These are phyloP conservation scores for Annulohypoxylon maeteangense DNA, from an alignment of 495 filamentous ascomycete genomes.

Conservation along the genomic window DNA sequence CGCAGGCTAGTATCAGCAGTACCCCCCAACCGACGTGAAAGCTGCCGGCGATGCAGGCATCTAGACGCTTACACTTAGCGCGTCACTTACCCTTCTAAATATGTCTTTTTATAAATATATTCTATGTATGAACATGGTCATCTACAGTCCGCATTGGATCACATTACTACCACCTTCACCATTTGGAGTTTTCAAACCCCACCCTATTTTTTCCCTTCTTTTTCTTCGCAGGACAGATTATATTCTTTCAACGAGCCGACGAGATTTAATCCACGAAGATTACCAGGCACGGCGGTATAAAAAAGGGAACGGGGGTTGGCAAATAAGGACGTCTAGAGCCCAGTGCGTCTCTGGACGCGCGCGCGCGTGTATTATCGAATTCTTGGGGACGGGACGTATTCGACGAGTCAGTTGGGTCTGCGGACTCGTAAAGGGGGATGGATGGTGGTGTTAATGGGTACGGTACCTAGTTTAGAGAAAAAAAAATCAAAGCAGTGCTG, in stretches of 20 bases:
- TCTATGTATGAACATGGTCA: not conserved
- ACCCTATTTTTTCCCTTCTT: not conserved
- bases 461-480: too few relatives aligned
- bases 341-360: not conserved
- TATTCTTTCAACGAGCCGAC: not conserved
- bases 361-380: not conserved
- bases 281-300: not conserved
- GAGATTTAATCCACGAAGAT: not conserved
- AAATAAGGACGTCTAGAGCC: not conserved
- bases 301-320: not conserved
- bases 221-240: not conserved
- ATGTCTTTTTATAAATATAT: not conserved
- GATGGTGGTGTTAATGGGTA: not conserved
- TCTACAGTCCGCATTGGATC: not conserved
- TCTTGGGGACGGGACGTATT: not conserved
- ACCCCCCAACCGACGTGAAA: not conserved
- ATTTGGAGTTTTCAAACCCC: slow-evolving; percentile 6
- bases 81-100: not conserved
- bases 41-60: not conserved
- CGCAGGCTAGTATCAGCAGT: not conserved
- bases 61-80: not conserved
- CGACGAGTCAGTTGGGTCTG: not conserved
- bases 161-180: not conserved
- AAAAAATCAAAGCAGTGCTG: not conserved
- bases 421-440: not conserved